A percentile compares a stretch with the other conserved stretches of the same genome.
phyloP scores from a whole-genome alignment of 345 rosid species.

The Lepidium sativum region DNA sequence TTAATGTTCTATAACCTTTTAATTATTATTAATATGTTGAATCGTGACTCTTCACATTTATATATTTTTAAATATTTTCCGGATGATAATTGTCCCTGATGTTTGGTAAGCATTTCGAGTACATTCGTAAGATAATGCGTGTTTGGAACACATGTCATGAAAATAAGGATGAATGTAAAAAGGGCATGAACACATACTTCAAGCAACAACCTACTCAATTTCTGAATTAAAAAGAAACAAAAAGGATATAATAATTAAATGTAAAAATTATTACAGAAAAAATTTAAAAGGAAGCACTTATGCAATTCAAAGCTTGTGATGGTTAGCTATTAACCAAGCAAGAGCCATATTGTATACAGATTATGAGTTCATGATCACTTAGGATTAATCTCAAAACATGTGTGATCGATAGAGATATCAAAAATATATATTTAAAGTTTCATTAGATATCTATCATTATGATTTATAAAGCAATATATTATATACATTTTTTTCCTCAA shows the following conservation, averaged over 20 bases:
- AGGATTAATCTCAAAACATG: neutral
- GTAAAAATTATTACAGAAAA: neutral
- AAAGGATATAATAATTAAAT: neutral
- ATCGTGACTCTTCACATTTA: neutral
- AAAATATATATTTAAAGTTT: too few relatives aligned
- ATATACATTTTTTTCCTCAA: neutral
- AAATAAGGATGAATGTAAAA: slow-evolving; percentile 10
- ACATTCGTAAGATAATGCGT: slow-evolving; percentile 14
- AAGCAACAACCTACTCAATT: slow-evolving; percentile 30
- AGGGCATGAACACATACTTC: slow-evolving; percentile 22
- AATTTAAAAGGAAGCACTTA: slow-evolving; percentile 13
- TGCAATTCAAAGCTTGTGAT: neutral
- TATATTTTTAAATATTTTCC: neutral
- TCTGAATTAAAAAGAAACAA: neutral
- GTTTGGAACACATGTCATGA: slow-evolving; percentile 24
- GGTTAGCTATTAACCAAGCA: neutral
- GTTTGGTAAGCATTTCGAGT: slow-evolving; percentile 20
- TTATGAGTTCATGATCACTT: neutral
- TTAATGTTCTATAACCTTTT: too few relatives aligned
- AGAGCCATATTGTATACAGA: neutral
- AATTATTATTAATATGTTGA: too few relatives aligned
- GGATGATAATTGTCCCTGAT: neutral
- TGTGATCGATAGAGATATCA: neutral
- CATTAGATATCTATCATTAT: neutral
- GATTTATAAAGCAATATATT: neutral